Conservation (phyloP, 2,329 filamentous ascomycete genomes). For the Fusarium haematococcum region DNA sequence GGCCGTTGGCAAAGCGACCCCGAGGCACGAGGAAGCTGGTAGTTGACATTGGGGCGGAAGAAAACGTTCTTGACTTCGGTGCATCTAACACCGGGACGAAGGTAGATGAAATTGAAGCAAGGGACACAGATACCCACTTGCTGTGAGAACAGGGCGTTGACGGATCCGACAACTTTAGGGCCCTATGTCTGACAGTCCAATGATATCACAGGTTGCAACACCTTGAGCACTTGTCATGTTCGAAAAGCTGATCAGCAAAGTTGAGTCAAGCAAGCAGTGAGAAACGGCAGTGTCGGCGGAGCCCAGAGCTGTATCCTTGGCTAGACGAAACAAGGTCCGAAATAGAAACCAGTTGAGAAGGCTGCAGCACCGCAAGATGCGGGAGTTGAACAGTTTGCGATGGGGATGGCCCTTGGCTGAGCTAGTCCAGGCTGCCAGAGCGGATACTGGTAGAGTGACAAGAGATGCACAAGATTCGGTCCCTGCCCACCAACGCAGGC, state of each 20-base stretch:
- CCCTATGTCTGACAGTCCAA: background rate
- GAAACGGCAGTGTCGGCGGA: background rate
- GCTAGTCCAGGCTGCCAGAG: background rate
- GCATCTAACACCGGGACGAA: background rate
- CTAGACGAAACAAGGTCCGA: conserved; percentile 7
- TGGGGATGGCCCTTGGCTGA: conserved; percentile 4
- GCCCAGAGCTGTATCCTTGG: conserved; percentile 13
- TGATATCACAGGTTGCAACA: background rate
- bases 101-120: background rate
- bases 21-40: background rate
- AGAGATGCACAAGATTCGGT: conserved; percentile 7
- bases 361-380: conserved; percentile 16
- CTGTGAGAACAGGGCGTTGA: background rate
- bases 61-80: background rate
- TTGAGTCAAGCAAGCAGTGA: background rate
- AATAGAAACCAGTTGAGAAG: conserved; percentile 19
- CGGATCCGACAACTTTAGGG: background rate
- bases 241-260: background rate
- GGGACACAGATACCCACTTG: background rate
- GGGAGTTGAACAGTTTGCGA: conserved; percentile 7
- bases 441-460: conserved; percentile 6
- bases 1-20: background rate
- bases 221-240: background rate
- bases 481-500: conserved; percentile 13
- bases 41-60: background rate